Conservation (phyloP, 805 yeast genomes). For the Starmerella roubikii region DNA sequence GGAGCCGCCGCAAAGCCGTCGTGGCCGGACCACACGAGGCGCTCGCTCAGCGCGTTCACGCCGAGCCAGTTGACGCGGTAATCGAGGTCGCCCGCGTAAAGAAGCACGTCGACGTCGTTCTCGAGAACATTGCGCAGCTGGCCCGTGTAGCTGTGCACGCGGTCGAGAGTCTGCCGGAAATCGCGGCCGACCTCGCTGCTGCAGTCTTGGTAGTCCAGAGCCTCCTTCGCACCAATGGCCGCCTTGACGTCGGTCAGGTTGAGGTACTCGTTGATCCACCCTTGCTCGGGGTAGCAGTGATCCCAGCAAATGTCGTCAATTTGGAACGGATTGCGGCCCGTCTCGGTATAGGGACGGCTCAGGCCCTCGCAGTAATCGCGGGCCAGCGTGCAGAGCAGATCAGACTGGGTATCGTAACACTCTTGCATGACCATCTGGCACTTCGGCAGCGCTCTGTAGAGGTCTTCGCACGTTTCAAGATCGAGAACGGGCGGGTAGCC, state of each 20-base stretch:
- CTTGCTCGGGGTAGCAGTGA: constrained; percentile 59
- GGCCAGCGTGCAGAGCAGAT: constrained; percentile 81
- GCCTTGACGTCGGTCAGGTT: constrained; percentile 60
- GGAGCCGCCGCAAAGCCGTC: constrained; percentile 37
- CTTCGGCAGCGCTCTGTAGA: constrained; percentile 42
- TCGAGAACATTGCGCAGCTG: constrained; percentile 59
- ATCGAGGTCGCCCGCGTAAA: constrained; percentile 93
- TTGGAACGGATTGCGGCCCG: constrained; percentile 89
- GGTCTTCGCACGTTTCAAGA: constrained; percentile 53
- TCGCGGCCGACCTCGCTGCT: constrained; percentile 63
- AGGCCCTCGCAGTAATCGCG: constrained; percentile 62
- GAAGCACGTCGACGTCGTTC: constrained; percentile 60
- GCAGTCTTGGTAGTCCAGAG: constrained; percentile 45
- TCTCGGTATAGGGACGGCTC: constrained; percentile 62
- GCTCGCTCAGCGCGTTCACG: constrained; percentile 69
- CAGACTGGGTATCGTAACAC: constrained; percentile 61
- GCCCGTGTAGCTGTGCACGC: constrained; percentile 76
- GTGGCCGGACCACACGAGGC: constrained; percentile 49
- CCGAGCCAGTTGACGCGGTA: constrained; percentile 94
- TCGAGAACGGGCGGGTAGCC: constrained; percentile 59
- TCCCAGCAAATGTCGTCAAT: constrained; percentile 57
- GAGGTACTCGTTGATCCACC: constrained; percentile 62
- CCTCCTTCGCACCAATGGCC: constrained; percentile 82
- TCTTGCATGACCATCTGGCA: constrained; percentile 43
- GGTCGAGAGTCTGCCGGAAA: constrained; percentile 79